Base-by-base conservation (phyloP, 371 early-diverging fungal species). In the Mortierella sp. region DNA sequence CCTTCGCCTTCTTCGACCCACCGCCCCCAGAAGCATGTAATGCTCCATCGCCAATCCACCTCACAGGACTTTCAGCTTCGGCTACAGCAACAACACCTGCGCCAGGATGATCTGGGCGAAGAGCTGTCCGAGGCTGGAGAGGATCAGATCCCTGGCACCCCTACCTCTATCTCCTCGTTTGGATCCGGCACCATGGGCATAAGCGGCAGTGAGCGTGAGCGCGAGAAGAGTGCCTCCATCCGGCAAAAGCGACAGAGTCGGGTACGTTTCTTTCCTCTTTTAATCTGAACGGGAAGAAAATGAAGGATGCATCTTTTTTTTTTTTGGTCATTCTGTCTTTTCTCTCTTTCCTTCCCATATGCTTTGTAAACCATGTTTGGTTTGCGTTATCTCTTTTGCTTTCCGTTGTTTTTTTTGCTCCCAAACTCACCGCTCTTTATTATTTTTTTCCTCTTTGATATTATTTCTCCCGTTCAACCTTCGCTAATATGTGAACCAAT, bases 1-100 rank as follows among this genome's bases (percentile, higher is more conserved):
- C 76, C 86, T 5, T 85, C 86, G 11, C 86, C 81, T 46, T 85
- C 86, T 6, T 81, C 81, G 13, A 67, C 81, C 31, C 81, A 85
- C 70, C 74, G 78, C 24, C 81, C 81, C 8, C 78, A 73, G 40
- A 74, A 76, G n/a, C 86, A 85, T 71, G 76, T 78, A 54, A 85
- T 85, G 86, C 43, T 85, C 54, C 81, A 85, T 72, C 86, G 86
- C n/a, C 76, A 79, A 10, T 78, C 79, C 40, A 71, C 50, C 13
- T 85, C 86, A 14, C 81, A 79, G 57, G 81, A 81, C 54, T 78
- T 79, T 61, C 81, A 81, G 28, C 40, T 76, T 40, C 80, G 80
- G n/a, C 73, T 77, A 51, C 80, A 83, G 21, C 83, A 79, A 26
- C 84, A 83, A 26, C 83, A 79, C 51, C 80, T 80, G 72, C 80